Conservation (phyloP, 352 stramenopile species). For the Pythium apleroticum region DNA sequence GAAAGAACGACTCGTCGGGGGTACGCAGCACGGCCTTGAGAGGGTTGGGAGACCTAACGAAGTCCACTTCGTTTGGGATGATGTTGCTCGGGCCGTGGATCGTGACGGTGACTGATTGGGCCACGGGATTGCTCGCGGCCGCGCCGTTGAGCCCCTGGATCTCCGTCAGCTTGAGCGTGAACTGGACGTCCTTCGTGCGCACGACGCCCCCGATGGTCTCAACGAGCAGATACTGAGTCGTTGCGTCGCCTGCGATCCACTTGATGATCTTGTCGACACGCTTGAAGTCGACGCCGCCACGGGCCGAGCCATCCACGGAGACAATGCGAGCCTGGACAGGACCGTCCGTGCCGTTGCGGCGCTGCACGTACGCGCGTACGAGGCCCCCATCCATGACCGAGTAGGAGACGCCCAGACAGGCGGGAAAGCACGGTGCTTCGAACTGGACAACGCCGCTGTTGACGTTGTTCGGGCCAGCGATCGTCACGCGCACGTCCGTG, state of each 20-base stretch:
- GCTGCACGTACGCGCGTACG: slow-evolving; percentile 50
- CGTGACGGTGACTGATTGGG: slow-evolving; percentile 41
- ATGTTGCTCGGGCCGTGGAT: slow-evolving; percentile 45
- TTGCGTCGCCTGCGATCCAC: slow-evolving; percentile 56
- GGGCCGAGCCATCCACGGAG: slow-evolving; percentile 47
- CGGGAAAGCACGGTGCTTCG: slow-evolving; percentile 64
- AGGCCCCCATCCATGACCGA: slow-evolving; percentile 43
- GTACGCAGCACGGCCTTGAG: slow-evolving; percentile 35
- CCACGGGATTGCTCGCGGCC: slow-evolving; percentile 26
- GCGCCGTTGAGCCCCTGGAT: slow-evolving; percentile 19
- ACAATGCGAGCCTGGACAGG: slow-evolving; percentile 39
- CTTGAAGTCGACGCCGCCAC: slow-evolving; percentile 52
- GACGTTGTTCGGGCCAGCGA: slow-evolving; percentile 61
- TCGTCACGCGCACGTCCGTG: slow-evolving; percentile 45
- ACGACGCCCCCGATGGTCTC: slow-evolving; percentile 35
- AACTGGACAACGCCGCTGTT: slow-evolving; percentile 57
- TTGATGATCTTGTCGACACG: slow-evolving; percentile 32
- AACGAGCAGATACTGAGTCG: slow-evolving; percentile 51
- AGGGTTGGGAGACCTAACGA: slow-evolving; percentile 32
- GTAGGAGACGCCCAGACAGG: slow-evolving; percentile 51
- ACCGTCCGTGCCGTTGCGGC: slow-evolving; percentile 53
- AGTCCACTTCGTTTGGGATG: slow-evolving; percentile 49
- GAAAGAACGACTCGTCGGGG: slow-evolving; percentile 49
- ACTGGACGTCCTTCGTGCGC: slow-evolving; percentile 30
- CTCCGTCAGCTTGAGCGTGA: slow-evolving; percentile 41